Evolutionary conservation across 441 rosid species (phyloP).

Genomic region (Pelargonium australe): DNA sequence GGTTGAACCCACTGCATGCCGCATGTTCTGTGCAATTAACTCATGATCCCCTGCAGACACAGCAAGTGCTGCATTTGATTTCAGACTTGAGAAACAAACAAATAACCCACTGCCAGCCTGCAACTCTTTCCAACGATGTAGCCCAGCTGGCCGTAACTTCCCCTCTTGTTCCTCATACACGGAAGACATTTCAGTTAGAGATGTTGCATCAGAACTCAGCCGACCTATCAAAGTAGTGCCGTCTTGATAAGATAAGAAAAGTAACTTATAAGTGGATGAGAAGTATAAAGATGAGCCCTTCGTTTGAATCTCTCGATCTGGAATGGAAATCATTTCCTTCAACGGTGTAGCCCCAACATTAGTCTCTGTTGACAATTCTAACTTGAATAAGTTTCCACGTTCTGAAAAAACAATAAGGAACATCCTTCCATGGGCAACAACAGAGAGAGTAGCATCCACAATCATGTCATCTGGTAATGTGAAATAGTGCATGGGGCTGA

Average conservation of each 20-base stretch:
- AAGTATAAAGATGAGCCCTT: slow-evolving; percentile 92
- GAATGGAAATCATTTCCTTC: slow-evolving; percentile 67
- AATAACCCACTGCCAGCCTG: slow-evolving; percentile 76
- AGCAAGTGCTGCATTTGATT: slow-evolving; percentile 74
- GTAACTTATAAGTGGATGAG: slow-evolving; percentile 70
- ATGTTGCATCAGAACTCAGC: slow-evolving; percentile 62
- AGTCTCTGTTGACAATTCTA: slow-evolving; percentile 70
- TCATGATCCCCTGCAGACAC: slow-evolving; percentile 61
- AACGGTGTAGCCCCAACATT: slow-evolving; percentile 89
- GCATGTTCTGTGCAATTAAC: slow-evolving; percentile 72
- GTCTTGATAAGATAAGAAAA: slow-evolving; percentile 85
- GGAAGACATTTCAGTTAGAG: slow-evolving; percentile 65
- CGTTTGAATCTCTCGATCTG: slow-evolving; percentile 57
- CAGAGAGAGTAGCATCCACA: slow-evolving; percentile 82
- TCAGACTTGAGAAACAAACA: slow-evolving; percentile 75
- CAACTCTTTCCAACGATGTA: slow-evolving; percentile 96
- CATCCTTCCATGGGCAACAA: slow-evolving; percentile 81
- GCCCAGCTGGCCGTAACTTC: slow-evolving; percentile 63
- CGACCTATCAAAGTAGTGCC: slow-evolving; percentile 85
- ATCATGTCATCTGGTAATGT: slow-evolving; percentile 78
- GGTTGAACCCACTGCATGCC: slow-evolving; percentile 80
- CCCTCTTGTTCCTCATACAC: slow-evolving; percentile 79
- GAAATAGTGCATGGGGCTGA: slow-evolving; percentile 93
- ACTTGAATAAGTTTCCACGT: slow-evolving; percentile 71
- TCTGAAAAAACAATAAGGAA: slow-evolving; percentile 93